These are phyloP conservation scores for Moesziomyces antarcticus DNA, from an alignment of 1,284 basidiomycete species.

Conservation along the genomic window DNA sequence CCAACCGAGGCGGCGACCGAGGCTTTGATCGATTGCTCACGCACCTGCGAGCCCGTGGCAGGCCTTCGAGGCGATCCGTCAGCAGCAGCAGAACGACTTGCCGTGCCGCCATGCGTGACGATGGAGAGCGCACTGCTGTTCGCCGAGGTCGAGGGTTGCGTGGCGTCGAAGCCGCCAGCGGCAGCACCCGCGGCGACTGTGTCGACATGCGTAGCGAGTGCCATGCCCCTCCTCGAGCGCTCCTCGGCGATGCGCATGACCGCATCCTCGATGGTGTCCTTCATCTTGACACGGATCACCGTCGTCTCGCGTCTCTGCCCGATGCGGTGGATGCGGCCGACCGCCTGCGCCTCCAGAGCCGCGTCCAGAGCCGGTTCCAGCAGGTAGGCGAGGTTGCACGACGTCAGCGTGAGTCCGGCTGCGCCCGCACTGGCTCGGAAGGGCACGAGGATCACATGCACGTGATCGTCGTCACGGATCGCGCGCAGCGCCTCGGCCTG, in stretches of 20 bases:
- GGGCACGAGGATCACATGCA: slow-evolving; percentile 45
- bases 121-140: background rate
- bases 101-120: background rate
- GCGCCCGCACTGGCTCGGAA: slow-evolving; percentile 53
- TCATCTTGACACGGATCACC: slow-evolving; percentile 49
- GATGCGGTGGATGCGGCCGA: slow-evolving; percentile 49
- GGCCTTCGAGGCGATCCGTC: background rate
- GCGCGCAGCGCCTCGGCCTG: slow-evolving; percentile 45
- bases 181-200: background rate
- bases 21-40: slow-evolving; percentile 41
- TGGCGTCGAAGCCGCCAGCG: background rate
- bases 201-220: slow-evolving; percentile 24
- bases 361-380: slow-evolving; percentile 51
- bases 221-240: slow-evolving; percentile 37
- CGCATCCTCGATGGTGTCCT: slow-evolving; percentile 52
- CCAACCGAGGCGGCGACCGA: slow-evolving; percentile 42
- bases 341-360: slow-evolving; percentile 49
- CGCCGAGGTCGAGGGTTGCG: background rate
- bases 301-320: slow-evolving; percentile 47
- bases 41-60: slow-evolving; percentile 5
- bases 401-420: slow-evolving; percentile 52
- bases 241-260: slow-evolving; percentile 50
- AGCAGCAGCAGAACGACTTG: background rate
- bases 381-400: slow-evolving; percentile 48
- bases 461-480: slow-evolving; percentile 45